Conservation (phyloP, 1,139 yeast species). For the Taiozyma onychis region DNA sequence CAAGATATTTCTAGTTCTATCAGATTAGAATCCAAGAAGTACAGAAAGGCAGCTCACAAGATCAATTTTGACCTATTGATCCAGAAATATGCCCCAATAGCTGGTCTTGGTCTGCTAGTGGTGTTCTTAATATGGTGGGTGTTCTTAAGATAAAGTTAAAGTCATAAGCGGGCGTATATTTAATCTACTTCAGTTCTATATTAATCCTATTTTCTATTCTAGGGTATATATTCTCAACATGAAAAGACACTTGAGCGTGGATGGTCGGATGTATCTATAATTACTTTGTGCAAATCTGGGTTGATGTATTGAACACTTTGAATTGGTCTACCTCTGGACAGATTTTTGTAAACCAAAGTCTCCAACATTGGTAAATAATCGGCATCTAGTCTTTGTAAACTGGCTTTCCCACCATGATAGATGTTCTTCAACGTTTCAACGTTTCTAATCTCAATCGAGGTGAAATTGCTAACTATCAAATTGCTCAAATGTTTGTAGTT, state of each 20-base stretch:
- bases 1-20: conserved; percentile 79
- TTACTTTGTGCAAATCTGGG: conserved; percentile 1
- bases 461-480: conserved; percentile 1
- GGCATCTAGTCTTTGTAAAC: conserved; percentile 6
- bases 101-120: conserved; percentile 65
- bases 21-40: conserved; percentile 79
- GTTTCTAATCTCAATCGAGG: conserved; percentile 3
- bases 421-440: neutral
- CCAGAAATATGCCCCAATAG: conserved; percentile 84
- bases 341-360: conserved; percentile 4
- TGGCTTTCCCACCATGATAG: conserved; percentile 6
- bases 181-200: neutral
- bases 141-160: conserved; percentile 38
- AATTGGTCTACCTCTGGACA: conserved; percentile 3
- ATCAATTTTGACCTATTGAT: conserved; percentile 85
- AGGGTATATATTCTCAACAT: neutral
- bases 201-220: neutral
- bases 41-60: conserved; percentile 83
- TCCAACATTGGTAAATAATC: conserved; percentile 6
- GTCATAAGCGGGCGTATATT: neutral
- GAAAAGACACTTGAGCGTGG: conserved; percentile 3
- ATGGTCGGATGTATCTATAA: conserved; percentile 2
- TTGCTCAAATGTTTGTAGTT: neutral
- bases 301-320: conserved; percentile 7
- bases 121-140: conserved; percentile 83